Evolutionary conservation across 352 stramenopile genomes (phyloP), one percentile per base, ranked within the genome.

Genomic region (Phytopythium aichiense): DNA sequence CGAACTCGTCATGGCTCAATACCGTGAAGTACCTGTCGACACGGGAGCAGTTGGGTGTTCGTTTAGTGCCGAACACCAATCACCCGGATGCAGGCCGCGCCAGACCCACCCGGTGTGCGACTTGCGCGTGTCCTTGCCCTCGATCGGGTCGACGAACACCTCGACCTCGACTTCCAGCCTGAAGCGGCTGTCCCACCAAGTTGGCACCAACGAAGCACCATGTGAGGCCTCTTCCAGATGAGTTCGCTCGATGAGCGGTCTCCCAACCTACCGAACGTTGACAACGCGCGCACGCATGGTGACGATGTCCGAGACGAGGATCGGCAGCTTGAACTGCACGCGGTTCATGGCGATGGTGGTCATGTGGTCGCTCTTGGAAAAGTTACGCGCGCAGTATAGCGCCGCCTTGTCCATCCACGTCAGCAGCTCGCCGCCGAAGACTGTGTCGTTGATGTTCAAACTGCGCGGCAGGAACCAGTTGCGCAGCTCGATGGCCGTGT

Each of bases 281-380:
- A 81, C 76, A 35, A 91, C 74, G 43, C 77, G 80, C 3, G 82
- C 80, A 28, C 78, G 78, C 52, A 87, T 71, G 23, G 72, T 89
- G 33, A 91, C 72, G 40, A 91, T 64, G 54, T 91, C 79, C 4
- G 72, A 65, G 31, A 71, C 58, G 6, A 65, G 73, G 43, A 91
- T 89, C 31, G 80, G 82, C 40, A 89, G 69, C 62, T 87, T 88
- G 58, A 91, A 91, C 22, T 81, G 61, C 64, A 89, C 68, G 62
- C 82, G 82, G 64, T 91, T 88, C 80, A 91, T 89, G 18, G 79
- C 68, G 63, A 89, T 81, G 5, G 82, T 91, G 42, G 85, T 80
- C 78, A 91, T 91, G 60, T 77, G 78, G 58, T 87, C 77, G 68
- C 79, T 89, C 56, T 87, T 88, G 8, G 79, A 84, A 49, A 89